These are phyloP conservation scores for Auriculariales sp. DNA, from an alignment of 768 basidiomycete genomes.

Conservation along the genomic window DNA sequence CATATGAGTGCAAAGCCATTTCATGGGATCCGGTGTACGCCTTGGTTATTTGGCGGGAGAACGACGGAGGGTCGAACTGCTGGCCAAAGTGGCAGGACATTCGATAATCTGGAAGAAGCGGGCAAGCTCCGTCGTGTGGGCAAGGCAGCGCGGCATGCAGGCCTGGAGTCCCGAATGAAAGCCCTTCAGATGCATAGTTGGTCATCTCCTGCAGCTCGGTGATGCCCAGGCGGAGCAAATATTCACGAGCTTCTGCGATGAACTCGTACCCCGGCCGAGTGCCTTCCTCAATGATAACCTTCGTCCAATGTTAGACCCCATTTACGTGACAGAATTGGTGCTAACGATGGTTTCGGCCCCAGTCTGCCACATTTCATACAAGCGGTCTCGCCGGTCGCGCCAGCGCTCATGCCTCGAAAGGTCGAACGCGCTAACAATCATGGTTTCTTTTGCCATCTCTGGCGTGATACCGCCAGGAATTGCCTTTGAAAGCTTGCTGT, in stretches of 20 bases:
- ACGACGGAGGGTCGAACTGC: not conserved
- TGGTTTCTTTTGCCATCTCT: slow-evolving; percentile 14
- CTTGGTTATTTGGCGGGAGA: not conserved
- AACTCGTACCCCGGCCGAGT: slow-evolving; percentile 59
- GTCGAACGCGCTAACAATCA: slow-evolving; percentile 79
- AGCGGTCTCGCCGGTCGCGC: not conserved
- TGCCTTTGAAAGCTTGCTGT: not conserved
- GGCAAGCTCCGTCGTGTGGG: slow-evolving; percentile 80
- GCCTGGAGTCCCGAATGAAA: slow-evolving; percentile 4
- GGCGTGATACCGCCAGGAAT: not conserved
- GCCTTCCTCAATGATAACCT: slow-evolving; percentile 82
- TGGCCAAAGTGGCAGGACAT: slow-evolving; percentile 9
- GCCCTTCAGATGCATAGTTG: slow-evolving; percentile 15
- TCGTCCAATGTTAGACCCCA: no score
- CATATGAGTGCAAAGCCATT: not conserved
- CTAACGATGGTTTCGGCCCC: slow-evolving; percentile 71
- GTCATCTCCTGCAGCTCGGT: slow-evolving; percentile 39
- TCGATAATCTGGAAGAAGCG: slow-evolving; percentile 24
- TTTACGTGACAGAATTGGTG: slow-evolving; percentile 6
- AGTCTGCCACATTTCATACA: slow-evolving; percentile 85
- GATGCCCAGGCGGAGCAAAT: slow-evolving; percentile 48
- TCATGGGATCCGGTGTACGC: not conserved
- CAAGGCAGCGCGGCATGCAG: slow-evolving; percentile 35
- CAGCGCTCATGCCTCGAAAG: slow-evolving; percentile 51
- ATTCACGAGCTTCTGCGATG: slow-evolving; percentile 65